phyloP scores from a whole-genome alignment of 768 basidiomycete species.

The Inosperma sp. region DNA sequence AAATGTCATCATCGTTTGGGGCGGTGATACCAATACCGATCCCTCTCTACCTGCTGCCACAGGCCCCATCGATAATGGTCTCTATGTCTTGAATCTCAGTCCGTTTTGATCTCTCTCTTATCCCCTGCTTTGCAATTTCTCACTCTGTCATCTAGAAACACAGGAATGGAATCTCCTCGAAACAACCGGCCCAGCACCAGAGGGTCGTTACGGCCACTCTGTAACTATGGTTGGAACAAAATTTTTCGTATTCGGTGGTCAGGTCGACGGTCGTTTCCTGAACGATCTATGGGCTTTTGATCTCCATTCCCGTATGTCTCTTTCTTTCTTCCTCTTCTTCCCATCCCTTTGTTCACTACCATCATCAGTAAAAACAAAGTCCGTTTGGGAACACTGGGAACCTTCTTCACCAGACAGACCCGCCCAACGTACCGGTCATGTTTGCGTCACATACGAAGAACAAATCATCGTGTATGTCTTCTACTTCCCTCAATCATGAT shows the following conservation, averaged over 20 bases:
- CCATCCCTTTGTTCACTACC: conserved; percentile 1
- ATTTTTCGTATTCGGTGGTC: conserved; percentile 95
- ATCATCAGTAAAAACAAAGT: conserved; percentile 69
- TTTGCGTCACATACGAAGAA: conserved; percentile 78
- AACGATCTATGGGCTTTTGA: conserved; percentile 97
- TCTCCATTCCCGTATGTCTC: conserved; percentile 78
- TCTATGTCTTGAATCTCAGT: conserved; percentile 95
- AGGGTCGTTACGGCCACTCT: conserved; percentile 93
- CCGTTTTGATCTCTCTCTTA: conserved; percentile 34
- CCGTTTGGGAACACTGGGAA: conserved; percentile 79
- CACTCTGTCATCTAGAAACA: conserved; percentile 50
- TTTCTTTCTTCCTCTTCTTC: conserved; percentile 1
- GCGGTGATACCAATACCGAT: conserved; percentile 91
- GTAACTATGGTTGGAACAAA: conserved; percentile 87
- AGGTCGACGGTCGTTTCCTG: conserved; percentile 90
- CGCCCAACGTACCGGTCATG: conserved; percentile 87
- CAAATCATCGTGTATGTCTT: conserved; percentile 73
- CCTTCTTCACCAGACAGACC: conserved; percentile 57
- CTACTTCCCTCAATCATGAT: background rate
- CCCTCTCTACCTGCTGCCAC: conserved; percentile 51
- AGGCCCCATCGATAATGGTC: conserved; percentile 87
- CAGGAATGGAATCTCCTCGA: conserved; percentile 92
- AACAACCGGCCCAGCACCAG: conserved; percentile 71
- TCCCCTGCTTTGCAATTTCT: conserved; percentile 6
- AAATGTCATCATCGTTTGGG: conserved; percentile 96